Base-by-base conservation (phyloP, 2,329 filamentous ascomycete genomes). In the Sclerotinia nivalis region DNA sequence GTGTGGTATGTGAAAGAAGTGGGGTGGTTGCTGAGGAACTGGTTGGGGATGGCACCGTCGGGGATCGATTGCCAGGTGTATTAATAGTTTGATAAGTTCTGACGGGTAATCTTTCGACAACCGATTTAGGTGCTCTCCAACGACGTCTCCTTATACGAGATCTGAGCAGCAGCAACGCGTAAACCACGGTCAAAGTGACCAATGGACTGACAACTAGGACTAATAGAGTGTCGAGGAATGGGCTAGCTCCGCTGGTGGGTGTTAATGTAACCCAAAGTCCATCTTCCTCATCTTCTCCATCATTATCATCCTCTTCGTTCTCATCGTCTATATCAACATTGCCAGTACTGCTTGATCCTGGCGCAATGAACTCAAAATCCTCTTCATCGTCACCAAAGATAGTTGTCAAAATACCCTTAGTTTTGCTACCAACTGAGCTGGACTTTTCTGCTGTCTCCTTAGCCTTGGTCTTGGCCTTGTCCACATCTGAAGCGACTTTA, bases 221-320 rank as follows among this genome's bases (percentile, higher is more conserved):
- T n/a, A 98, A 84, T 3, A 99, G 86, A 0, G 95, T 98, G 78
- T 99, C 96, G 75, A 98, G 94, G 82, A 99, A 97, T 0, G 96
- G 94, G 75, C 91, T 96, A 7, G 91, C 91, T 73, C 93, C 95
- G 80, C 89, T 95, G 0, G 93, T 94, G 1, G 94, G 96, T 0
- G 93, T 96, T 69, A 99, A 88, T 10, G 96, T 97, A n/a, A 99
- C 93, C 93, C 93, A 98, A 6, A 99, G 86, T 2, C 93, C 95
- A 75, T 96, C 89, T 73, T 89, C 89, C 18, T 84, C 83, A 50
- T 84, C 81, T 72, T 79, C 80, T 40, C 81, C 77, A 59, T 75
- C 75, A 37, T 77, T 74, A 66, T 83, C 82, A 43, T 83, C 81
- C 71, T 79, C 79, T 43, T 81, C 76, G 47, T 76, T 75, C 25